phyloP scores from a whole-genome alignment of 331 rosid species.

The Spiraea crenata region DNA sequence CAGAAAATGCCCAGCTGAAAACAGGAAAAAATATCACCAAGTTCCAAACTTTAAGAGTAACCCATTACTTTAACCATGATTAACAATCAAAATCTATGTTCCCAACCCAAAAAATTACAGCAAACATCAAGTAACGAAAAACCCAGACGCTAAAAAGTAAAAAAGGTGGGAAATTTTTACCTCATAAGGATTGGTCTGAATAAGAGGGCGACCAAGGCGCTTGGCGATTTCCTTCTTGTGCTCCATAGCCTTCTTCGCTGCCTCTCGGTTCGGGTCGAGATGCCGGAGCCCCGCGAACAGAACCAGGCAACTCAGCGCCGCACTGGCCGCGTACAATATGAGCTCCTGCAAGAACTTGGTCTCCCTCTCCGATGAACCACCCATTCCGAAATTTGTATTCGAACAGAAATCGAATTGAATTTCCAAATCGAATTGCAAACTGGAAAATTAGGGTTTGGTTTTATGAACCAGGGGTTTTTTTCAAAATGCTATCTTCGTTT shows the following conservation, averaged over 20 bases:
- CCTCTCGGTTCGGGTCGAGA: slow-evolving; percentile 90
- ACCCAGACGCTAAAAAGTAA: not conserved
- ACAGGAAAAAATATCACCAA: not conserved
- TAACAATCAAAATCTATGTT: not conserved
- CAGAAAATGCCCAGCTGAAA: no score
- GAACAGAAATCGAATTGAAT: not conserved
- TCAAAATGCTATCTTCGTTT: no score
- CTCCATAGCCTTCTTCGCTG: slow-evolving; percentile 75
- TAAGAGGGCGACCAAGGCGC: slow-evolving; percentile 93
- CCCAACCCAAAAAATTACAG: not conserved
- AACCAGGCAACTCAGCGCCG: slow-evolving; percentile 79
- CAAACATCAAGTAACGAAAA: not conserved
- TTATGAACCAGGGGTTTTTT: not conserved
- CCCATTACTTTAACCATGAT: no score
- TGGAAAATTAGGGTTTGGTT: not conserved
- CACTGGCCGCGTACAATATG: slow-evolving; percentile 87
- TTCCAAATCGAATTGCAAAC: no score
- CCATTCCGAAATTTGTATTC: slow-evolving; percentile 28
- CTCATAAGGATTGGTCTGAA: slow-evolving; percentile 89
- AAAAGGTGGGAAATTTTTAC: slow-evolving; percentile 22
- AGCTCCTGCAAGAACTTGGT: slow-evolving; percentile 72
- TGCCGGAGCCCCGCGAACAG: slow-evolving; percentile 77
- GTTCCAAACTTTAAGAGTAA: no score
- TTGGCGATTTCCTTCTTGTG: slow-evolving; percentile 89
- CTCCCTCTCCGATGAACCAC: slow-evolving; percentile 70